These are phyloP conservation scores for Moniliophthora roreri DNA, from an alignment of 1,284 basidiomycete species.

Conservation along the genomic window DNA sequence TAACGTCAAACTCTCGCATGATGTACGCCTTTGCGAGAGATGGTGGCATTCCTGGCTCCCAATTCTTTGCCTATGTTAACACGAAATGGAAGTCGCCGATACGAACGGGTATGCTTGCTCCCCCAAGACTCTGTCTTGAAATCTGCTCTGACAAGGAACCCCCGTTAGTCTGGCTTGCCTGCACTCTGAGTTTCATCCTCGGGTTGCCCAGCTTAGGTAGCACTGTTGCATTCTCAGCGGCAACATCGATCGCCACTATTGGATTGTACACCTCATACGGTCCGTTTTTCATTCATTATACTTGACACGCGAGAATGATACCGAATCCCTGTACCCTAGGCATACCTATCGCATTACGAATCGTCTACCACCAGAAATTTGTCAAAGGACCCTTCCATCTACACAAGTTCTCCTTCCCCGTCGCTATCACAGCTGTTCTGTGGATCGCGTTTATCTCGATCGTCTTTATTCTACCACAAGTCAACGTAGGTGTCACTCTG, in stretches of 20 bases:
- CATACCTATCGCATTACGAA: conserved; percentile 66
- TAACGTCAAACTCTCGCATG: conserved; percentile 79
- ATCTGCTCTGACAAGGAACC: background rate
- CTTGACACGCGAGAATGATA: background rate
- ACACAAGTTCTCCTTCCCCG: conserved; percentile 55
- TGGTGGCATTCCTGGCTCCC: conserved; percentile 66
- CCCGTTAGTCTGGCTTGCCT: conserved; percentile 71
- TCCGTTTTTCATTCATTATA: conserved; percentile 25
- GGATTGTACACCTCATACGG: conserved; percentile 77
- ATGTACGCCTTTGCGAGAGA: conserved; percentile 77
- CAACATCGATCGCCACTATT: conserved; percentile 76
- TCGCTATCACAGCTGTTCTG: conserved; percentile 50
- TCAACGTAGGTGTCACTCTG: conserved; percentile 41
- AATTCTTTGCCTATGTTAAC: conserved; percentile 67
- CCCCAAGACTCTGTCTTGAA: background rate
- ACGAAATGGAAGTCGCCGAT: conserved; percentile 59
- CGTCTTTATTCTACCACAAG: conserved; percentile 64
- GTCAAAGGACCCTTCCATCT: conserved; percentile 73
- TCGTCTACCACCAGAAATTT: conserved; percentile 60
- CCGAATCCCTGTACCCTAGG: conserved; percentile 31
- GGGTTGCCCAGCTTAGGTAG: conserved; percentile 72
- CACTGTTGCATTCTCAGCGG: conserved; percentile 70
- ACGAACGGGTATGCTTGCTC: conserved; percentile 51
- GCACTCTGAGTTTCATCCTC: conserved; percentile 73
- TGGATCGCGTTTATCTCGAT: conserved; percentile 69